These are phyloP conservation scores for Pyracantha coccinea DNA, from an alignment of 331 rosid genomes.

Conservation along the genomic window DNA sequence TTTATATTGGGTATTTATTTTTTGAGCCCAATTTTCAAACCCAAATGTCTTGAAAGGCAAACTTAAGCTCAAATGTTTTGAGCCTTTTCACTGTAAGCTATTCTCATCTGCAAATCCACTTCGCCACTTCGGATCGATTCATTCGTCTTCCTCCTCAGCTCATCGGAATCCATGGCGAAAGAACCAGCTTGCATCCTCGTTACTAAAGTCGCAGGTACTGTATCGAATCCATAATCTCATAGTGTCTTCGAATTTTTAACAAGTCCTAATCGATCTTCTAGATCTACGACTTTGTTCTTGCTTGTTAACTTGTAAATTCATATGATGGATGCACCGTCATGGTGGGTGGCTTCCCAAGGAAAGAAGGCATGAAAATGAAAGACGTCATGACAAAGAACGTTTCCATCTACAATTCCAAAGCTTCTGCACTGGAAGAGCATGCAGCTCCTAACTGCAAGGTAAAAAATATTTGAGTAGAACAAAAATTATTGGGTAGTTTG, in stretches of 20 bases:
- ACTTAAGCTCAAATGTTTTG: no score
- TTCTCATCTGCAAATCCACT: background rate
- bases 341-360: constrained; percentile 99
- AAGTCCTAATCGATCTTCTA: background rate
- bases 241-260: background rate
- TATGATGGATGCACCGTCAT: constrained; percentile 20
- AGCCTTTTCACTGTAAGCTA: background rate
- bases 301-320: background rate
- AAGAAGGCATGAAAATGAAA: constrained; percentile 91
- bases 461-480: background rate
- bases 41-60: no score
- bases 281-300: background rate
- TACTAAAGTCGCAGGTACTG: constrained; percentile 86
- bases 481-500: background rate
- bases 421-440: constrained; percentile 87
- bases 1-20: no score
- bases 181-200: constrained; percentile 85
- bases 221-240: background rate
- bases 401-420: constrained; percentile 91
- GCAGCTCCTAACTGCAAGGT: constrained; percentile 95
- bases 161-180: constrained; percentile 50
- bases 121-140: background rate
- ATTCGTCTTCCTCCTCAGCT: constrained; percentile 1
- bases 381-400: constrained; percentile 91
- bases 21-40: no score